phyloP scores from a whole-genome alignment of 2,329 filamentous ascomycete species.

The Aspergillus sp. region DNA sequence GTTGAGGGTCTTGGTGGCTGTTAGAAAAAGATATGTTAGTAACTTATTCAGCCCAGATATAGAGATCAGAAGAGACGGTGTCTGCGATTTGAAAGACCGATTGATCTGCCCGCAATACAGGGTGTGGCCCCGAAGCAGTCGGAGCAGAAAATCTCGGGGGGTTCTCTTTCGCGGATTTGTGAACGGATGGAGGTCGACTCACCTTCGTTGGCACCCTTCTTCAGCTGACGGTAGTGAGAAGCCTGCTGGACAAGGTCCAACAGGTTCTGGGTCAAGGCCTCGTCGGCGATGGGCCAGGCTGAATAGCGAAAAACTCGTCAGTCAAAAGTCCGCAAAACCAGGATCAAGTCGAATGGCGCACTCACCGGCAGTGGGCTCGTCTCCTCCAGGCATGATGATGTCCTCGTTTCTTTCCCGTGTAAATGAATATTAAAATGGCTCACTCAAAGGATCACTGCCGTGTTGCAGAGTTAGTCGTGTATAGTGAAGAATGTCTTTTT shows the following conservation, averaged over 20 bases:
- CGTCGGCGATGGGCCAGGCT: slow-evolving; percentile 68
- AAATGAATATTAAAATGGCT: slow-evolving; percentile 24
- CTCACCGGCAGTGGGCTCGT: slow-evolving; percentile 24
- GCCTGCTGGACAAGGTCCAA: slow-evolving; percentile 74
- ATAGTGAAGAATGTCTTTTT: neutral
- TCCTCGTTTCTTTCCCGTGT: neutral
- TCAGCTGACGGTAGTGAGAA: slow-evolving; percentile 60
- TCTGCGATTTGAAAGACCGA: too few relatives aligned
- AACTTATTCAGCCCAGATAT: neutral
- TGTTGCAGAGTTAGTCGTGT: slow-evolving; percentile 6
- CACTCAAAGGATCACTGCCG: slow-evolving; percentile 35
- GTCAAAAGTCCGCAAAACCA: neutral
- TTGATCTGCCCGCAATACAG: too few relatives aligned
- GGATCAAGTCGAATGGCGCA: neutral
- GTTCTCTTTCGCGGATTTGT: too few relatives aligned
- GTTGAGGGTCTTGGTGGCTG: slow-evolving; percentile 77
- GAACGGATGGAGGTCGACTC: slow-evolving; percentile 3
- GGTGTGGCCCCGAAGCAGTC: too few relatives aligned
- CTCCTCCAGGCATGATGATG: slow-evolving; percentile 22
- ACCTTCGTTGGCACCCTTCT: slow-evolving; percentile 81
- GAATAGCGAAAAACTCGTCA: neutral
- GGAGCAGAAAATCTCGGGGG: too few relatives aligned
- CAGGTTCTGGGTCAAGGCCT: slow-evolving; percentile 70
- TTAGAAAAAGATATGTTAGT: slow-evolving; percentile 5
- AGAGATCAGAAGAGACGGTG: too few relatives aligned